phyloP scores from a whole-genome alignment of 345 rosid genomes.

The Euphorbia pulcherrima region DNA sequence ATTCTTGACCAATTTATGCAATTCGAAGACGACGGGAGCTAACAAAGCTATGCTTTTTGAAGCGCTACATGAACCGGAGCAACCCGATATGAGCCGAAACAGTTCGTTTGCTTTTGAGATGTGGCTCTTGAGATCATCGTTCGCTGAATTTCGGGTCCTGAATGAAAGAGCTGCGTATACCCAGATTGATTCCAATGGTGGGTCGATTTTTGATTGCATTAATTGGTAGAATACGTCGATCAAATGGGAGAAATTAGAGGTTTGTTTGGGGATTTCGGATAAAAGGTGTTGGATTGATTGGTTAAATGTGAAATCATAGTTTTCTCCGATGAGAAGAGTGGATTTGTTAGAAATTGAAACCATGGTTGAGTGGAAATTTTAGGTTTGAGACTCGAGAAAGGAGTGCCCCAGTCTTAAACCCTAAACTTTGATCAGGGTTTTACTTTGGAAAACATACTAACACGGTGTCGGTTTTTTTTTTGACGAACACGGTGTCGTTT shows the following conservation, averaged over 20 bases:
- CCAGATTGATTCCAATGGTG: constrained; percentile 57
- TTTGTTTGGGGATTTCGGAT: constrained; percentile 30
- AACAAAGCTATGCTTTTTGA: constrained; percentile 45
- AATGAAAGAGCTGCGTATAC: constrained; percentile 40
- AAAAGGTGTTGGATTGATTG: constrained; percentile 32
- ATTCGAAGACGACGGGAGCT: constrained; percentile 45
- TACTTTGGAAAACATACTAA: background rate
- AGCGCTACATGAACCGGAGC: constrained; percentile 33
- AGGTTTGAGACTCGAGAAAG: background rate
- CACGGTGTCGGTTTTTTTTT: no score
- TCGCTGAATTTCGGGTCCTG: constrained; percentile 18
- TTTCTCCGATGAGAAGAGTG: constrained; percentile 23
- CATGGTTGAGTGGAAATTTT: background rate
- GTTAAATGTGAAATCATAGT: constrained; percentile 26
- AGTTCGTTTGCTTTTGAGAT: constrained; percentile 30
- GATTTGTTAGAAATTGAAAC: constrained; percentile 7
- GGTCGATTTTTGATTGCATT: constrained; percentile 47
- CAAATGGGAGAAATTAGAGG: constrained; percentile 31
- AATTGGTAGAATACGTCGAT: constrained; percentile 34
- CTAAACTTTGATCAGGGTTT: constrained; percentile 9
- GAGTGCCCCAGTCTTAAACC: background rate
- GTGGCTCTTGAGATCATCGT: constrained; percentile 27
- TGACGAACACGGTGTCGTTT: constrained; percentile 15
- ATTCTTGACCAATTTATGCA: constrained; percentile 29
- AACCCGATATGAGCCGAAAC: constrained; percentile 43